Evolutionary conservation across 768 basidiomycete genomes (phyloP).

Genomic region (Chlorophyllum brunneum): DNA sequence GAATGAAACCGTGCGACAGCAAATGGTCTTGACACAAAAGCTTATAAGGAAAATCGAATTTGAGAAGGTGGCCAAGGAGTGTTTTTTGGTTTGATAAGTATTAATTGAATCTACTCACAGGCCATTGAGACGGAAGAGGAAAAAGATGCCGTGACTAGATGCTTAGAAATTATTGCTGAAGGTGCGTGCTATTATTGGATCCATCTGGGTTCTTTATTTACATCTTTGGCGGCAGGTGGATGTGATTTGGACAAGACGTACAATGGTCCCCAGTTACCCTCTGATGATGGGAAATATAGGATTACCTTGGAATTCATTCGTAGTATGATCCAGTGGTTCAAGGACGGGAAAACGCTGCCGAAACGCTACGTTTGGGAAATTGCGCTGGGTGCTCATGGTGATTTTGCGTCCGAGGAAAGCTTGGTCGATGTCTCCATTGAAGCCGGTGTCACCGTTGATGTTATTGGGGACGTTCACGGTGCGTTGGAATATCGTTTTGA

Average conservation of each 20-base stretch:
- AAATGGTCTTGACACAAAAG: constrained; percentile 88
- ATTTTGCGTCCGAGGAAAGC: constrained; percentile 74
- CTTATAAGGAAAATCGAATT: constrained; percentile 87
- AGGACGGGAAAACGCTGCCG: constrained; percentile 88
- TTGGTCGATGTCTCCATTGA: constrained; percentile 72
- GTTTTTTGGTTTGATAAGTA: neutral
- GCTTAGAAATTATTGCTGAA: constrained; percentile 74
- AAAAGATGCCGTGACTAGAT: constrained; percentile 70
- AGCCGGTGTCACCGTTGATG: constrained; percentile 81
- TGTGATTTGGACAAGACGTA: constrained; percentile 77
- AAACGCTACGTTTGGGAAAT: constrained; percentile 96
- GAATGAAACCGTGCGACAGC: constrained; percentile 75
- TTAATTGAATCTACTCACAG: constrained; percentile 29
- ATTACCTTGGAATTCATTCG: constrained; percentile 79
- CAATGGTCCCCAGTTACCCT: constrained; percentile 65
- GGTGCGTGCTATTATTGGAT: constrained; percentile 35
- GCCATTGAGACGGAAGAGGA: constrained; percentile 94
- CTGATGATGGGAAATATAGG: constrained; percentile 61
- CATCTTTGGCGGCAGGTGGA: constrained; percentile 42
- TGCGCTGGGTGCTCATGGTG: constrained; percentile 76
- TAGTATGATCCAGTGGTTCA: constrained; percentile 89
- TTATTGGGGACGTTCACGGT: constrained; percentile 98
- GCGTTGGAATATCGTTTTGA: constrained; percentile 17
- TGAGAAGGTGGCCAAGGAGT: constrained; percentile 64
- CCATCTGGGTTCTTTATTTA: neutral